Base-by-base conservation (phyloP, 2,329 filamentous ascomycete species). In the Fusarium temperatum region DNA sequence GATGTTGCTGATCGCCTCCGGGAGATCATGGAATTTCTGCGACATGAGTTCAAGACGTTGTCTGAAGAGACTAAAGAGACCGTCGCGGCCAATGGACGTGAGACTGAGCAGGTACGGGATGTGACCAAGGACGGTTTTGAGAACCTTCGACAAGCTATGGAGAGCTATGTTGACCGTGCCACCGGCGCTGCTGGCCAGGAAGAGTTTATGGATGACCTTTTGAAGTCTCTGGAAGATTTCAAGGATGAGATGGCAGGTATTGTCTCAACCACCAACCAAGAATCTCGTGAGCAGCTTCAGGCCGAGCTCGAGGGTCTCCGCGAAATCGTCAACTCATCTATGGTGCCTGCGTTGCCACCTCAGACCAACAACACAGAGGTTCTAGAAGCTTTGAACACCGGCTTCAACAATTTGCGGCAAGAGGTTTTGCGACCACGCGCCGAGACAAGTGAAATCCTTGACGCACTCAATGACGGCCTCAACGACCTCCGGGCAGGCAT, bases 51-150 rank as follows among this genome's bases (percentile, higher is more conserved):
- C 80, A 86, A 85, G 72, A 84, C 87, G 6, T 84, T 90, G 5
- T 90, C 89, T 0, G 87, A 91, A 35, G 90, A 91, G 76, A 87
- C 89, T 17, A 95, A 95, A 80, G 90, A 96, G 77, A 96, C 94
- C 75, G 92, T 94, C 26, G 90, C 93, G 7, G 92, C 93, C 70
- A 94, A 91, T 75, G 94, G 93, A 45, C 89, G 91, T 66, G 94
- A 96, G 79, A 96, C 94, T 0, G 95, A 98, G 81, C 94, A 98
- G 80, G 91, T 97, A 18, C 86, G 98, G 9, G 94, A 96, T 80
- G 93, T 94, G 2, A 92, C 97, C 48, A 96, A 94, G 75, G 94
- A 97, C 79, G 95, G 95, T 1, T 87, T 98, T 20, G 94, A 97
- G 75, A 92, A 90, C 74, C 88, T 98, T 12, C 91, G 94, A 17